Percentiles rank a stretch among this genome's conserved stretches.
Evolutionary conservation across 2,329 filamentous ascomycete genomes (phyloP).

Genomic region (Ophiostoma triangulosporum): DNA sequence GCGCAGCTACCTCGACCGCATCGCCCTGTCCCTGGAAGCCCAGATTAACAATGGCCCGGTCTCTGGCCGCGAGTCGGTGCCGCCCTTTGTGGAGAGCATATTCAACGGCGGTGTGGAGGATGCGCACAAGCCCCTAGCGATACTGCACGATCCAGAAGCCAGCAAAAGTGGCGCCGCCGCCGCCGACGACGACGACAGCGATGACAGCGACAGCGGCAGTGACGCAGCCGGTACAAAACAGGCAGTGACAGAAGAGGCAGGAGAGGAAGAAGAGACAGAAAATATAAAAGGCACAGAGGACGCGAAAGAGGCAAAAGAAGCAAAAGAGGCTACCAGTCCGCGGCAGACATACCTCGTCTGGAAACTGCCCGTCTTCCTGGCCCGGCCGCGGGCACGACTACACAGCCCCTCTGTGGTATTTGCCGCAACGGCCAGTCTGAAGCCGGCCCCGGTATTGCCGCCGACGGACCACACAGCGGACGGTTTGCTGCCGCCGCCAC

Average conservation of each 20-base stretch:
- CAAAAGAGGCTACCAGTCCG: slow-evolving; percentile 10
- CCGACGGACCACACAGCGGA: slow-evolving; percentile 31
- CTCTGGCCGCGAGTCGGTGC: slow-evolving; percentile 28
- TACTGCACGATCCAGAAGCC: slow-evolving; percentile 27
- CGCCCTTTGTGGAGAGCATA: slow-evolving; percentile 43
- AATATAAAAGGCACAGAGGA: slow-evolving; percentile 14
- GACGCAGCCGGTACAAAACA: too few relatives aligned
- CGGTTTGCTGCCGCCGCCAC: not conserved
- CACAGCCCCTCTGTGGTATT: slow-evolving; percentile 56
- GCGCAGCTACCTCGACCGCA: slow-evolving; percentile 43
- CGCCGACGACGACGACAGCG: slow-evolving; percentile 13
- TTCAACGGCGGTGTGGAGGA: slow-evolving; percentile 40
- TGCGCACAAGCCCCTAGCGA: slow-evolving; percentile 34
- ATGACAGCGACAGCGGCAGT: not conserved
- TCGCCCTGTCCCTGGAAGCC: slow-evolving; percentile 54
- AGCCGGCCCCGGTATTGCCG: slow-evolving; percentile 31
- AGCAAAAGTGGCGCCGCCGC: slow-evolving; percentile 20
- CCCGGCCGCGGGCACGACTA: slow-evolving; percentile 48
- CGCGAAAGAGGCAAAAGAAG: slow-evolving; percentile 11
- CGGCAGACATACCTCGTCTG: slow-evolving; percentile 42
- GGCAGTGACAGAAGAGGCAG: slow-evolving; percentile 9
- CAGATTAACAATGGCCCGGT: slow-evolving; percentile 46
- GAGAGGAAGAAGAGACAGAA: slow-evolving; percentile 12
- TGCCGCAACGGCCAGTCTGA: slow-evolving; percentile 45
- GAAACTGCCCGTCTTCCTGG: slow-evolving; percentile 46